Base-by-base conservation (phyloP, 768 basidiomycete genomes). In the Lactifluus hygrophoroides region DNA sequence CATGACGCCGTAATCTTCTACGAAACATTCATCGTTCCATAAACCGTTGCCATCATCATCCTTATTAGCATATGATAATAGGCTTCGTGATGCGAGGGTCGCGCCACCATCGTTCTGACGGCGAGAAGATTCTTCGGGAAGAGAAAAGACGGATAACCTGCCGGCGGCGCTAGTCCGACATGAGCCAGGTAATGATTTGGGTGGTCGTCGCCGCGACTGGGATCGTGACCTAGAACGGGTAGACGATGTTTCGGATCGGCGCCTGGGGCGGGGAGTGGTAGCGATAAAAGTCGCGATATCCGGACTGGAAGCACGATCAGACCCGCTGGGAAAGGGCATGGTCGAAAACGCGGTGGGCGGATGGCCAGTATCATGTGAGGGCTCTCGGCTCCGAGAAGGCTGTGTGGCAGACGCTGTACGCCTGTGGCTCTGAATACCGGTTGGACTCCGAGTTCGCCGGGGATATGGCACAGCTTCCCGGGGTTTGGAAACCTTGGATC, bases 281-380 rank as follows among this genome's bases (percentile, higher is more conserved):
- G 72, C 68, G 19, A 73, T 65, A 51, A 70, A 69, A 2, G 61
- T 58, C 8, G 57, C 48, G 28, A 73, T 70, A 54, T 73, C 72
- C 0, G 72, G 72, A 49, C 71, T 71, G 38, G 63, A 60, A 17
- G 69, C 64, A 37, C 62, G 65, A 17, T 52, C 46, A 17, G 52
- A 40, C 30, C 17, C 44, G 35, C 23, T 38, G 7, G 53, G 48
- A 19, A 42, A 27, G 44, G 38, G 25, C 19, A 25, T 30, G n/a
- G 10, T 27, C 13, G 48, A 54, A 49, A 60, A 42, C 19, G 58
- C n/a, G 13, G 23, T 57, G 35, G 43, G 9, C 30, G 32, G 42
- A 27, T 45, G 35, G n/a, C 35, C 17, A 28, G 42, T 3, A 35
- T 13, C 48, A 45, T 28, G 48, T 19, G 28, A 38, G 25, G 47